Base-by-base conservation (phyloP, 2,329 filamentous ascomycete genomes). In the Fusarium pseudograminearum region DNA sequence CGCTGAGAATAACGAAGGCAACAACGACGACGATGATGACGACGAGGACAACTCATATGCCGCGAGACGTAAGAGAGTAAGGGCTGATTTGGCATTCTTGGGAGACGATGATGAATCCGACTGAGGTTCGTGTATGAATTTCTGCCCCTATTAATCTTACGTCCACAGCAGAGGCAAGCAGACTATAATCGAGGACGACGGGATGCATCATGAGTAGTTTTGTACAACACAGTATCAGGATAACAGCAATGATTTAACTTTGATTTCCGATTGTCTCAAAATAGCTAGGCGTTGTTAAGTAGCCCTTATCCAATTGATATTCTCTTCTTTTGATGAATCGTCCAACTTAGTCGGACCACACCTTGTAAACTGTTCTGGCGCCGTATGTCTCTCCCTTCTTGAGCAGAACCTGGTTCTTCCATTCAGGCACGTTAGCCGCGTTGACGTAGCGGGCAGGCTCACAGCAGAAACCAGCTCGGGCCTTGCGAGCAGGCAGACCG, bases 401-500 rank as follows among this genome's bases (percentile, higher is more conserved):
- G 68, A 98, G 82, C 30, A 96, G 70, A 65, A 93, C 89, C 89
- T 93, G 93, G 54, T 83, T 82, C 81, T 87, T 91, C 92, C 94
- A 97, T 75, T 91, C 89, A 0, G 91, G 88, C 50, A 91, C 89
- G 74, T 97, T 98, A 76, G 90, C 84, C 1, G 94, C 94, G 79
- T 98, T 96, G 58, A 98, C 92, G 78, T 92, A 98, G 24, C 96
- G 89, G 75, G 92, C 93, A 0, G 95, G 94, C 84, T 99, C 96
- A 44, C 97, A 90, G 79, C 94, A 97, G 83, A 98, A 97, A 0
- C 92, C 95, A 45, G 90, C 89, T 50, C 93, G 87, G 6, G 88
- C 77, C 0, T 86, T 87, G 50, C 93, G 87, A 2, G 90, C 89
- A 0, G 91, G 88, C 30, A 87, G 79, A 4, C 84, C 84, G n/a